Conservation (phyloP, 306 rosid species). For the Sechiopsis laciniata region DNA sequence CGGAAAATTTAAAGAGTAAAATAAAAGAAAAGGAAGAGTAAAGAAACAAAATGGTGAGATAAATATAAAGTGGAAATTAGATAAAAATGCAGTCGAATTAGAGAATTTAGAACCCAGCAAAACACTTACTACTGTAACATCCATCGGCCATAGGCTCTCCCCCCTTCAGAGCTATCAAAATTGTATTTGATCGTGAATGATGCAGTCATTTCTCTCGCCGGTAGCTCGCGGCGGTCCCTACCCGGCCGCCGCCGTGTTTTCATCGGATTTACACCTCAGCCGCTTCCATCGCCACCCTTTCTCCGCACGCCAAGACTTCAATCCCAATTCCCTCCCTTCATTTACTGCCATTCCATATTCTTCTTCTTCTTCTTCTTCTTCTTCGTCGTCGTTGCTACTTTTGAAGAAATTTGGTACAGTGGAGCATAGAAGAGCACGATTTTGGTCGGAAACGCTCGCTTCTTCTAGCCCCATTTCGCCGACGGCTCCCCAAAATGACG, state of each 20-base stretch:
- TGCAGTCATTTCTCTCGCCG: slow-evolving; percentile 72
- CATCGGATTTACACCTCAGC: slow-evolving; percentile 23
- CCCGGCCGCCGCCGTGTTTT: slow-evolving; percentile 22
- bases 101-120: too few relatives aligned
- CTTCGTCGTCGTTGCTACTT: slow-evolving; percentile 24
- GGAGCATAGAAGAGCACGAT: slow-evolving; percentile 27
- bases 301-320: slow-evolving; percentile 27
- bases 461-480: slow-evolving; percentile 50
- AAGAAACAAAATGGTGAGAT: too few relatives aligned
- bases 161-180: neutral
- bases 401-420: slow-evolving; percentile 25
- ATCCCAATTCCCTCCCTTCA: slow-evolving; percentile 25
- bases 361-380: too few relatives aligned
- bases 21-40: too few relatives aligned
- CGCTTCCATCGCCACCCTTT: slow-evolving; percentile 24
- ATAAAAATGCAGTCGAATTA: too few relatives aligned
- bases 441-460: slow-evolving; percentile 35
- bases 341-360: slow-evolving; percentile 27
- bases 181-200: slow-evolving; percentile 21
- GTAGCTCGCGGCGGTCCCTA: slow-evolving; percentile 41
- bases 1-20: too few relatives aligned
- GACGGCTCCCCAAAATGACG: slow-evolving; percentile 41
- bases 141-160: neutral
- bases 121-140: neutral
- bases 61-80: too few relatives aligned